Base-by-base conservation (phyloP, 2,329 filamentous ascomycete genomes). In the Cladosporium velox region DNA sequence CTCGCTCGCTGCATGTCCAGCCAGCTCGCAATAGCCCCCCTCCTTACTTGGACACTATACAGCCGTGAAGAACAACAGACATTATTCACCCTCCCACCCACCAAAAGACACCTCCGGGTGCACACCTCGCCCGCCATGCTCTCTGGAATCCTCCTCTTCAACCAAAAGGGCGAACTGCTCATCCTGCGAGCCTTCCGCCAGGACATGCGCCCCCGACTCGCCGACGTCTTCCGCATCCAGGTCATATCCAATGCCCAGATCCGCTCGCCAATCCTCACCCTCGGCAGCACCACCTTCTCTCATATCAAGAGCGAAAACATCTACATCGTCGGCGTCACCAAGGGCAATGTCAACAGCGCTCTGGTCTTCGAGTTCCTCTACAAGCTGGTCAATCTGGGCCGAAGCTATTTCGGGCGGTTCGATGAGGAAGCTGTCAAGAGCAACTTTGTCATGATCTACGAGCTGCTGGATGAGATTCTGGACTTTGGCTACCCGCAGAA, bases 251-350 rank as follows among this genome's bases (percentile, higher is more conserved):
- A 99, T 79, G 90, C 95, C 63, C 93, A 97, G 79, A 95, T 99
- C 67, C 92, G 96, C 72, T 98, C 95, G 72, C 95, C 95, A 67
- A 98, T 99, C 80, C 85, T 99, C 74, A 99, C 95, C 4, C 88
- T 99, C 66, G 95, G 96, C 70, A 97, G 92, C 78, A 99, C 95
- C 65, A 99, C 96, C 57, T 99, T 99, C 81, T 97, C 93, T 84
- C 95, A 99, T 88, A 94, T 99, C 81, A 97, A 97, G 80, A 94
- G 97, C 82, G 95, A 99, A 78, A 99, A 99, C 79, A 97, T 99
- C 77, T 99, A 98, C 80, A 81, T 99, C 72, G 94, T 98, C 65
- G 95, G 94, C 21, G 91, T 99, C 73, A 98, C 93, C 66, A 99
- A 98, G 84, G 97, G 93, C 83, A 99, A 99, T 81, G 95, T 93